phyloP scores from a whole-genome alignment of 768 basidiomycete genomes.

The Russula earlei region DNA sequence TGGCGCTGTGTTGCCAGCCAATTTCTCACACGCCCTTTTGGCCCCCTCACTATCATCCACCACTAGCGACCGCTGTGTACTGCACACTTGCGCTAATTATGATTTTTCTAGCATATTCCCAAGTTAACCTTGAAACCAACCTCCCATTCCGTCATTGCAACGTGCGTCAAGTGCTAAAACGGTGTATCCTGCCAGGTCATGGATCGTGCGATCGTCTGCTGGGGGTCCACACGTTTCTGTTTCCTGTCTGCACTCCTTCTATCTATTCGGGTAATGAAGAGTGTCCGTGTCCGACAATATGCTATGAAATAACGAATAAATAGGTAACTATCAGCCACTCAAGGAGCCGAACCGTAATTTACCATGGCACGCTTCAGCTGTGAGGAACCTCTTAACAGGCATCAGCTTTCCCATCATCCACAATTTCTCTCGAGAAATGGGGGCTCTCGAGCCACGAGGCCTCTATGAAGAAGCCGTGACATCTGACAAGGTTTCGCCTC shows the following conservation, averaged over 20 bases:
- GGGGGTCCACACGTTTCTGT: background rate
- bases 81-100: background rate
- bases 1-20: too few species aligned
- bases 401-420: slow-evolving; percentile 11
- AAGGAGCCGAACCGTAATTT: slow-evolving; percentile 7
- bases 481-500: slow-evolving; percentile 8
- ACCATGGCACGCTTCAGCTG: background rate
- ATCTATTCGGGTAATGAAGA: background rate
- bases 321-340: background rate
- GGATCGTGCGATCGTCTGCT: background rate
- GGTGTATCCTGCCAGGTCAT: background rate
- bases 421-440: slow-evolving; percentile 5
- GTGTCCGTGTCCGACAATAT: background rate
- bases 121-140: background rate
- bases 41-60: background rate
- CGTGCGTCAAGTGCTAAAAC: background rate
- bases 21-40: too few species aligned
- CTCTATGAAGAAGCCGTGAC: slow-evolving; percentile 14
- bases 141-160: slow-evolving; percentile 5
- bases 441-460: slow-evolving; percentile 15
- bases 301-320: background rate
- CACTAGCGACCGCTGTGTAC: background rate
- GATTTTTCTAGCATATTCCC: background rate
- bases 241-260: background rate
- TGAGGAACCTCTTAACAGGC: slow-evolving; percentile 4